Conservation (phyloP, 352 stramenopile species). For the Globisporangium irregulare region DNA sequence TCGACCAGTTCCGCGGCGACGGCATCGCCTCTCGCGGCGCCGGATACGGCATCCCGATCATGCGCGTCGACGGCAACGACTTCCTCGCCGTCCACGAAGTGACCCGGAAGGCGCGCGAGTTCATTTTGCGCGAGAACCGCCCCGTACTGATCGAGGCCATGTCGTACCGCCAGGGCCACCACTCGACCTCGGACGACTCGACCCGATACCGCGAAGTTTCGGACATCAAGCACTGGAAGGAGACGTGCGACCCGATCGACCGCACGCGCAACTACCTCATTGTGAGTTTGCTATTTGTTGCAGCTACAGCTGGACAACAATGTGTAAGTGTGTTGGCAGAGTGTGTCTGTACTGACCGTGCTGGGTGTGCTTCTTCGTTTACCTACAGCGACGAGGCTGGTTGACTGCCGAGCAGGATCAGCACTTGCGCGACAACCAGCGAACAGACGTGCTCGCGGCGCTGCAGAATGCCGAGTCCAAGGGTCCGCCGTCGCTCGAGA, state of each 20-base stretch:
- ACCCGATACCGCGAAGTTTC: conserved; percentile 92
- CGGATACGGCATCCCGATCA: conserved; percentile 96
- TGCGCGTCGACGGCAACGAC: conserved; percentile 98
- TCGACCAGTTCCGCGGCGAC: conserved; percentile 97
- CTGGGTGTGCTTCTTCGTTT: neutral
- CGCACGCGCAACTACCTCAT: conserved; percentile 91
- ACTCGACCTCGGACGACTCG: conserved; percentile 98
- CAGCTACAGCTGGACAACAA: neutral
- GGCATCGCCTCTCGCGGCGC: conserved; percentile 93
- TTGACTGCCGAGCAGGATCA: conserved; percentile 87
- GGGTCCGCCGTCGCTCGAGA: conserved; percentile 74
- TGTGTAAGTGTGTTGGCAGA: neutral
- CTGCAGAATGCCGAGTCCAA: conserved; percentile 91
- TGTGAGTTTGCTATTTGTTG: conserved; percentile 27
- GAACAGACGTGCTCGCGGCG: conserved; percentile 80
- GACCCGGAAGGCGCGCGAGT: conserved; percentile 86
- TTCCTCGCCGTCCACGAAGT: conserved; percentile 95
- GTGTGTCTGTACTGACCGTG: neutral
- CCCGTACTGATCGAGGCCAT: conserved; percentile 98
- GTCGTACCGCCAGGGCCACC: conserved; percentile 98
- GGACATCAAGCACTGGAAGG: conserved; percentile 93
- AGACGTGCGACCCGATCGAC: conserved; percentile 88
- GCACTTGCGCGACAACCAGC: conserved; percentile 83
- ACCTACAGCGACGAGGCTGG: conserved; percentile 64
- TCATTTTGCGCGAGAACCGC: conserved; percentile 85